Evolutionary conservation across 345 rosid species (phyloP), one percentile per base, ranked within the genome.

Genomic region (Psidium friedrichsthalianum): DNA sequence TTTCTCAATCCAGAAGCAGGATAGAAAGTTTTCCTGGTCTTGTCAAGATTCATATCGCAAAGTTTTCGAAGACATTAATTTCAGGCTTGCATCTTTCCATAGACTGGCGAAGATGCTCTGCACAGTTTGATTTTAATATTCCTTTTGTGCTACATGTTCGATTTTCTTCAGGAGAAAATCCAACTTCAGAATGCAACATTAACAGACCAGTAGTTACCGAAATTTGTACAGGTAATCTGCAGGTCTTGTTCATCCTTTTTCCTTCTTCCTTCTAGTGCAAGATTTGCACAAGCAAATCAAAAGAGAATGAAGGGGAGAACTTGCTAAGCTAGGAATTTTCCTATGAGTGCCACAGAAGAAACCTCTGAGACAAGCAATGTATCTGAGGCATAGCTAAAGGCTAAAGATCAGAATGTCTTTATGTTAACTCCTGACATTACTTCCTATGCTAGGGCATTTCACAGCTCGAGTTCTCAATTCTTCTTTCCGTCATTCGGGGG

Each of bases 361-460:
- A 86, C 86, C 90, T 56, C 59, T 24, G 21, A 86, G 51, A 53
- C 89, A 93, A 90, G 94, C 84, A 90, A 91, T 59, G 94, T 84
- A 91, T 90, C 42, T 25, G 88, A 90, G 91, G 61, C 90, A 83
- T 74, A 49, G 64, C 87, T 80, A 74, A 84, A 55, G 56, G 21
- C 88, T 59, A n/a, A 90, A 90, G 87, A 16, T 42, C 88, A 84
- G 88, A 53, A 85, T 82, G 42, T 27, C 2, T 69, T 32, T 8
- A 69, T 69, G 76, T 64, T 64, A 64, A 64, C 11, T 69, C 32
- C n/a, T 69, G 78, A 69, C 42, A 6, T 27, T 32, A 18, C 42
- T 61, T 61, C 74, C 74, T 15, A 15, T 14, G 74, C 74, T 14
- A 56, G 5, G 21, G 74, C 3, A n/a, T 36, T 29, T 15, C 55